phyloP scores from a whole-genome alignment of 805 yeast genomes.

The Saccharomycopsis sp. region DNA sequence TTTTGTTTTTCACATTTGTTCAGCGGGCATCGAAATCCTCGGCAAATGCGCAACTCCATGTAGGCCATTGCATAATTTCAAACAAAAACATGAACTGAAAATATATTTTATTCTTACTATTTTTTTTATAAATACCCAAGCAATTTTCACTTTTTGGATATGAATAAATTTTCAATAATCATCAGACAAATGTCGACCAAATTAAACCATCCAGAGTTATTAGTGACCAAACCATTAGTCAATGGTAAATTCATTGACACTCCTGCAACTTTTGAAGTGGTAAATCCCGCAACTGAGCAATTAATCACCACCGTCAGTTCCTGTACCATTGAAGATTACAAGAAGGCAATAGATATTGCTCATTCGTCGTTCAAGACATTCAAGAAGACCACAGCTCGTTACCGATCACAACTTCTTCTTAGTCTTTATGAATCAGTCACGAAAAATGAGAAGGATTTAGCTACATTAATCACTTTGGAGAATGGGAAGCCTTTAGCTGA shows the following conservation, averaged over 20 bases:
- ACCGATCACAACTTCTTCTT: constrained; percentile 46
- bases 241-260: constrained; percentile 68
- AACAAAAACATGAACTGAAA: too few species aligned
- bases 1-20: too few species aligned
- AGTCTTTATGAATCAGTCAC: constrained; percentile 47
- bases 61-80: too few species aligned
- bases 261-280: constrained; percentile 44
- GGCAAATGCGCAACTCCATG: too few species aligned
- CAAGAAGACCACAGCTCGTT: constrained; percentile 47
- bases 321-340: constrained; percentile 39
- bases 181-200: too few species aligned
- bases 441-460: constrained; percentile 58
- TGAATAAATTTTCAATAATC: not conserved
- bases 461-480: constrained; percentile 55
- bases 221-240: constrained; percentile 55
- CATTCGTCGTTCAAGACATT: constrained; percentile 44
- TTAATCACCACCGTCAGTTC: constrained; percentile 49
- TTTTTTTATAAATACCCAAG: too few species aligned
- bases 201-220: constrained; percentile 42
- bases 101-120: too few species aligned
- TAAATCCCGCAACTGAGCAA: constrained; percentile 62
- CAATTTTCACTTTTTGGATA: too few species aligned
- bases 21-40: too few species aligned
- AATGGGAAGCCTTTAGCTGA: constrained; percentile 71
- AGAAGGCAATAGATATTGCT: constrained; percentile 51